Evolutionary conservation across 352 stramenopile genomes (phyloP), one percentile per base, ranked within the genome.

Genomic region (Phytophthora europaea): DNA sequence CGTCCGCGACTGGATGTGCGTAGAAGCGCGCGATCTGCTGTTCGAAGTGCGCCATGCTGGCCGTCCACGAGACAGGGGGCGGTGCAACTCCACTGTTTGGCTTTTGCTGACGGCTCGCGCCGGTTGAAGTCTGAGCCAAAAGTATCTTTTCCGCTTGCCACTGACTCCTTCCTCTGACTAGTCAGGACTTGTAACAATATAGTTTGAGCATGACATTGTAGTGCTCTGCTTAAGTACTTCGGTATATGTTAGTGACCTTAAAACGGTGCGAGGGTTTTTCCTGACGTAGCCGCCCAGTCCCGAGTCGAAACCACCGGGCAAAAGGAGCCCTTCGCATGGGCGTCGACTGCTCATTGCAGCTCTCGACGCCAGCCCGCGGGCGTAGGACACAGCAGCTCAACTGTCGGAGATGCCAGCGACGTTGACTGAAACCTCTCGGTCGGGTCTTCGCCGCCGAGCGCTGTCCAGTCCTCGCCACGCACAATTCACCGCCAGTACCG

Each of bases 21-120:
- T 70, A 70, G 40, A 74, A 70, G 60, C 60, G 52, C 1, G 22
- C 23, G 52, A 70, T 74, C 67, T 70, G 60, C 61, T 74, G 67
- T 74, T 74, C 67, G 61, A 74, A 74, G 15, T 31, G 45, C 43
- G 53, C 61, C 60, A 67, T 60, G 47, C 43, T 67, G 43, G 34
- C 33, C 31, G 60, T 70, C 40, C 60, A 73, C 51, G 67, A 57
- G 52, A 70, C 62, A 53, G 26, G 23, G 54, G 12, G 13, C 3
- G 13, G 59, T 61, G 48, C 65, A 60, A 66, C 55, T 59, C 48
- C 20, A 52, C 34, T 28, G 5, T 20, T 33, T 48, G 16, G 16
- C 34, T 68, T 72, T 72, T 62, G 65, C 57, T 72, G 57, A 67
- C 4, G 28, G 28, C 28, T 31, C 28, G 28, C 4, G 28, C 57